These are phyloP conservation scores for Oryza officinalis DNA, from an alignment of 176 grass and related monocot genomes.

Conservation along the genomic window DNA sequence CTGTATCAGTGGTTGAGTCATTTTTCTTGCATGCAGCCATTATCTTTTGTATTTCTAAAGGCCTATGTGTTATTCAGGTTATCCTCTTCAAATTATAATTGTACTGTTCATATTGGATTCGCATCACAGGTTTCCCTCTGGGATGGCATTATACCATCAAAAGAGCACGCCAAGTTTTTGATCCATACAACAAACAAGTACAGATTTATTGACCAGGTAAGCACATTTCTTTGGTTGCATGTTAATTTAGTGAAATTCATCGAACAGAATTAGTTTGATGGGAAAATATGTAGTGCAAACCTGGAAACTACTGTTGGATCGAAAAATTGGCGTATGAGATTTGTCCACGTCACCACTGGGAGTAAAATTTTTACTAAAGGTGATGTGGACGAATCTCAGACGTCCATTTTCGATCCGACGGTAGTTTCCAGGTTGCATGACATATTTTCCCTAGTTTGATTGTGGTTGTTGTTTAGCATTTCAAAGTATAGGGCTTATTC, in stretches of 20 bases:
- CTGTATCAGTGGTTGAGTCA: neutral
- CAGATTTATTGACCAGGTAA: constrained; percentile 94
- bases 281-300: too few species aligned
- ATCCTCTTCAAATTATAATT: neutral
- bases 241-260: constrained; percentile 14
- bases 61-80: neutral
- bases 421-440: too few species aligned
- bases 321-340: too few species aligned
- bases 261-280: neutral
- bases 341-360: too few species aligned
- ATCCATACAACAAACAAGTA: constrained; percentile 99
- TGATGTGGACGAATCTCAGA: too few species aligned
- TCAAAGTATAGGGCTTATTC: neutral
- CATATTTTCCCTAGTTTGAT: too few species aligned
- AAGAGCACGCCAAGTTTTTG: constrained; percentile 84
- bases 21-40: neutral
- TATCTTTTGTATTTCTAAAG: neutral
- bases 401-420: too few species aligned
- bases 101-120: constrained; percentile 7
- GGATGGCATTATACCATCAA: constrained; percentile 98
- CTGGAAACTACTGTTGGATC: too few species aligned
- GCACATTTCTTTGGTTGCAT: constrained; percentile 16
- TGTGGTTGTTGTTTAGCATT: neutral
- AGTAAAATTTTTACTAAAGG: too few species aligned
- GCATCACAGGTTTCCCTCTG: constrained; percentile 81